A percentile compares a stretch with the other conserved stretches of the same genome.
phyloP scores from a whole-genome alignment of 2,329 filamentous ascomycete genomes.

The Lasiodiplodia citricola region DNA sequence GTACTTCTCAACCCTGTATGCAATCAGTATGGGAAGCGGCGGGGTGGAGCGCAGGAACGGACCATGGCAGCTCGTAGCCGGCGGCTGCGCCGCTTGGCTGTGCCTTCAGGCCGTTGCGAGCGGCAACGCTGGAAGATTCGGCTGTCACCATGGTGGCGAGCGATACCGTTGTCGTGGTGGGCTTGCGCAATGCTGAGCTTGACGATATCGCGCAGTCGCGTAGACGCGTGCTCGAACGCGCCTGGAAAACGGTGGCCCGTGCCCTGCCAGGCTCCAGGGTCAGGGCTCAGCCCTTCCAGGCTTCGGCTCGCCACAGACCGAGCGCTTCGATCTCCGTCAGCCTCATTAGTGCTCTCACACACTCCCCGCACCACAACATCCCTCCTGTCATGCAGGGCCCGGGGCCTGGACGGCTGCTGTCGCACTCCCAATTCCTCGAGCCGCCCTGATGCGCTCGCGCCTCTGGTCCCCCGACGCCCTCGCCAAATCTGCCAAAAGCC shows the following conservation, averaged over 20 bases:
- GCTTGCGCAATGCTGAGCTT: conserved; percentile 9
- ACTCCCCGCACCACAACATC: conserved; percentile 18
- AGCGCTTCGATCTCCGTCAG: conserved; percentile 12
- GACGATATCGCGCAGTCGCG: conserved; percentile 10
- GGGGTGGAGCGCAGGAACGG: conserved; percentile 32
- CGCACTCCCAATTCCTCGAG: conserved; percentile 10
- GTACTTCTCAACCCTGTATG: conserved; percentile 93
- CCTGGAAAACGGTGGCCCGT: background rate
- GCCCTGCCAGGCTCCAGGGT: background rate
- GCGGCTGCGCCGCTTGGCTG: conserved; percentile 44
- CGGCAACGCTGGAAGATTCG: conserved; percentile 56
- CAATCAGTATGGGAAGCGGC: conserved; percentile 2
- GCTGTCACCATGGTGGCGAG: conserved; percentile 50
- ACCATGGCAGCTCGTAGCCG: conserved; percentile 84
- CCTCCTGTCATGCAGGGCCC: conserved; percentile 19
- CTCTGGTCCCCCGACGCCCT: background rate
- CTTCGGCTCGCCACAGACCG: conserved; percentile 15
- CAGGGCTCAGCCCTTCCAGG: background rate
- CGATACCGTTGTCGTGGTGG: conserved; percentile 7
- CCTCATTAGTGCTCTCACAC: conserved; percentile 9
- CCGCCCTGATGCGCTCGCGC: conserved; percentile 9
- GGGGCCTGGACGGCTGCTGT: conserved; percentile 5
- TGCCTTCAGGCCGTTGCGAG: conserved; percentile 49
- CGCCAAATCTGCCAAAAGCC: background rate
- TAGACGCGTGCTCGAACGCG: conserved; percentile 10